Evolutionary conservation across 495 filamentous ascomycete species (phyloP).

Genomic region (Cenococcum geophilum): DNA sequence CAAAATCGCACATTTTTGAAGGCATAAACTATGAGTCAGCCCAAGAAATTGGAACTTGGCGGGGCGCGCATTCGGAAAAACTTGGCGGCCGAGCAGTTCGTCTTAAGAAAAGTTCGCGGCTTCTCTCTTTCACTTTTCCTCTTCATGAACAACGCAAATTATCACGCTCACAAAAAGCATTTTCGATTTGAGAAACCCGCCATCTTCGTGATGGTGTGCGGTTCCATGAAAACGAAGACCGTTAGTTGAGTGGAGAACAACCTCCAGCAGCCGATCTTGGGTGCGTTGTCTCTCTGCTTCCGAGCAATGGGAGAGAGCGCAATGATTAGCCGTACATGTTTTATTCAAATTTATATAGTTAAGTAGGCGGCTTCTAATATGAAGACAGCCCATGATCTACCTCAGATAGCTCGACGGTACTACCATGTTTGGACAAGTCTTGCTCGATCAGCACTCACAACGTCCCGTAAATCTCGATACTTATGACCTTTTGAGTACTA

Average conservation of each 20-base stretch:
- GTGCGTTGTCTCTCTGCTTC: conserved; percentile 34
- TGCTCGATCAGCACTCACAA: too few relatives aligned
- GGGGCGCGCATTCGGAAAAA: conserved; percentile 23
- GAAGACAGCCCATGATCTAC: too few relatives aligned
- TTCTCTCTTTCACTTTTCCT: conserved; percentile 30
- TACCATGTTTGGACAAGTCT: too few relatives aligned
- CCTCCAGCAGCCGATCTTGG: conserved; percentile 32
- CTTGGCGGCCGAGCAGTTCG: conserved; percentile 8
- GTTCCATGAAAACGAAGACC: conserved; percentile 35
- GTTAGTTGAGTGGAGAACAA: conserved; percentile 34
- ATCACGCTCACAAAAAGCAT: conserved; percentile 34
- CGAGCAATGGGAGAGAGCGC: conserved; percentile 34
- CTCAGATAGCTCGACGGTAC: too few relatives aligned
- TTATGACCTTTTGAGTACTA: too few relatives aligned
- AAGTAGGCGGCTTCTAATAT: too few relatives aligned
- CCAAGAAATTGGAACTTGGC: conserved; percentile 4
- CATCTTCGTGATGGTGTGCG: conserved; percentile 23
- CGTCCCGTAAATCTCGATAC: too few relatives aligned
- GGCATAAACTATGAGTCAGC: conserved; percentile 5
- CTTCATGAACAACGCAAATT: conserved; percentile 41
- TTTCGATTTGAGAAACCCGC: conserved; percentile 32
- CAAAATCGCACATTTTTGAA: not conserved
- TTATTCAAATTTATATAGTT: not conserved
- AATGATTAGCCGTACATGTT: conserved; percentile 36
- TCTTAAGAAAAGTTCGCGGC: conserved; percentile 17